These are phyloP conservation scores for Beauveria rudraprayagi DNA, from an alignment of 2,329 filamentous ascomycete genomes.

Conservation along the genomic window DNA sequence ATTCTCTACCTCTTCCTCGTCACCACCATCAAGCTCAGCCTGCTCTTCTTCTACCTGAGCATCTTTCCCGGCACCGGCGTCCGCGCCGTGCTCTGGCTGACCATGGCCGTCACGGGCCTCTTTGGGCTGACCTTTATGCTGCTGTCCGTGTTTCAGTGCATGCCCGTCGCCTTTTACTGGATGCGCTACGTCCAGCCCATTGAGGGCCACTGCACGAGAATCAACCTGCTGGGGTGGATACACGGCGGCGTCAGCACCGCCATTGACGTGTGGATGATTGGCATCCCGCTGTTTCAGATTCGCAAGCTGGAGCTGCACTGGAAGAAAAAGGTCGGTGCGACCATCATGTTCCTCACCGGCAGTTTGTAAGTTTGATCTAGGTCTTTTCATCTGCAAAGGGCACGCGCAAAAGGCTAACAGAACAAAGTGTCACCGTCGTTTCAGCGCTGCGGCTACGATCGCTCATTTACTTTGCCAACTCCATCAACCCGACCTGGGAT, in stretches of 20 bases:
- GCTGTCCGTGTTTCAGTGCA: slow-evolving; percentile 41
- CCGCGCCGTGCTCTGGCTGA: slow-evolving; percentile 32
- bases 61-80: slow-evolving; percentile 39
- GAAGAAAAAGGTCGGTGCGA: slow-evolving; percentile 41
- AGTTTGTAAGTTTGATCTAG: slow-evolving; percentile 28
- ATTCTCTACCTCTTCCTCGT: slow-evolving; percentile 39
- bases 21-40: slow-evolving; percentile 39
- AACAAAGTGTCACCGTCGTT: slow-evolving; percentile 16
- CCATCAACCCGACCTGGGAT: slow-evolving; percentile 17
- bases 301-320: slow-evolving; percentile 33
- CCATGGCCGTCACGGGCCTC: slow-evolving; percentile 29
- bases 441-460: slow-evolving; percentile 16
- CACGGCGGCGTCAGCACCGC: slow-evolving; percentile 44
- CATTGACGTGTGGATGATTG: slow-evolving; percentile 45
- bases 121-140: slow-evolving; percentile 37
- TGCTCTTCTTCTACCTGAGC: slow-evolving; percentile 48
- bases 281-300: slow-evolving; percentile 40
- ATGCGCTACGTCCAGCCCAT: slow-evolving; percentile 38
- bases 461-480: slow-evolving; percentile 16
- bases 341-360: slow-evolving; percentile 43
- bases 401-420: not conserved
- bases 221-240: slow-evolving; percentile 42
- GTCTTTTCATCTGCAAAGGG: not conserved
- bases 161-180: slow-evolving; percentile 46
- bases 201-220: slow-evolving; percentile 38